Conservation (phyloP, 2,329 filamentous ascomycete species). For the Aspergillus clavatus region DNA sequence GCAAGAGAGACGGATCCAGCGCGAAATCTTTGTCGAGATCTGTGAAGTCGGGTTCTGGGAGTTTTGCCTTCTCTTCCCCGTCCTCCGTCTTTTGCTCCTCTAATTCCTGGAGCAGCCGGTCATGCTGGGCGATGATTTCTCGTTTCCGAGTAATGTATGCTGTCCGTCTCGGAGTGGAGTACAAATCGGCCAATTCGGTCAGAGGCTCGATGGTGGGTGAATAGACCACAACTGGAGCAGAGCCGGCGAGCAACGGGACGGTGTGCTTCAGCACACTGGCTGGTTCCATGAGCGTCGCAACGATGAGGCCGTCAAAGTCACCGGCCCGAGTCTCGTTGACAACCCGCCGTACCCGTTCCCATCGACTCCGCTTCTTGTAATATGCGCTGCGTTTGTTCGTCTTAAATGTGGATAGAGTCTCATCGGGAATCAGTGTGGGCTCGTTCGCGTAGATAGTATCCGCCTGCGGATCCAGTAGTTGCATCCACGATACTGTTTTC, state of each 20-base stretch:
- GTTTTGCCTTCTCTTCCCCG: conserved; percentile 29
- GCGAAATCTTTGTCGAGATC: conserved; percentile 65
- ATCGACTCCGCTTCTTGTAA: conserved; percentile 81
- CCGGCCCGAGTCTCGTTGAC: conserved; percentile 71
- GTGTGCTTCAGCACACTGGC: conserved; percentile 67
- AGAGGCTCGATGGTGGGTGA: conserved; percentile 75
- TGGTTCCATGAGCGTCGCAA: conserved; percentile 78
- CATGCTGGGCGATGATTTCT: conserved; percentile 9
- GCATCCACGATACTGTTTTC: conserved; percentile 83
- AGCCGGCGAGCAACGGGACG: conserved; percentile 76
- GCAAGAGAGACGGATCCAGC: conserved; percentile 76
- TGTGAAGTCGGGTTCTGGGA: conserved; percentile 14
- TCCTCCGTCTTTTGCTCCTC: conserved; percentile 12
- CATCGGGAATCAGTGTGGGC: conserved; percentile 55
- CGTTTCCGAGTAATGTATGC: conserved; percentile 55
- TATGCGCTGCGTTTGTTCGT: conserved; percentile 77
- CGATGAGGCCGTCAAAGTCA: conserved; percentile 75
- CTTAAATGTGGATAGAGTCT: conserved; percentile 67
- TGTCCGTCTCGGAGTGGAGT: conserved; percentile 71
- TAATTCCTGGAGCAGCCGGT: conserved; percentile 3
- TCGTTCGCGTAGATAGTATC: conserved; percentile 69
- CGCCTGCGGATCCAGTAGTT: conserved; percentile 70
- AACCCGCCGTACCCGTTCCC: conserved; percentile 65
- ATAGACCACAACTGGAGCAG: conserved; percentile 81
- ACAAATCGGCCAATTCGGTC: conserved; percentile 71